Percentiles rank a stretch among this genome's conserved stretches.
These are phyloP conservation scores for Apiosordaria backusii DNA, from an alignment of 495 filamentous ascomycete species.

Conservation along the genomic window DNA sequence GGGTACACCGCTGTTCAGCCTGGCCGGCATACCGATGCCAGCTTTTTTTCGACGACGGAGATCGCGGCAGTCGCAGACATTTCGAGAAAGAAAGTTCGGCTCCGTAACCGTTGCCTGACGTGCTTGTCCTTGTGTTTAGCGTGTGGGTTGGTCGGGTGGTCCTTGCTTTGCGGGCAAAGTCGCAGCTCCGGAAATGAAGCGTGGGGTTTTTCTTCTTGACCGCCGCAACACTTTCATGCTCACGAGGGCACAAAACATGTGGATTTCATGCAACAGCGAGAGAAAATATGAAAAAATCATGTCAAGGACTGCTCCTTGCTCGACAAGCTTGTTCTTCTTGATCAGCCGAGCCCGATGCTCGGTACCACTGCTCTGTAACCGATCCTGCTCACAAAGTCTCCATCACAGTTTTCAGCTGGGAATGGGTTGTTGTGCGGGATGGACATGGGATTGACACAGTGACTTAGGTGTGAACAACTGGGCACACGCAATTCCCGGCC, in stretches of 20 bases:
- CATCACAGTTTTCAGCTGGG: neutral
- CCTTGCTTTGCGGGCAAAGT: neutral
- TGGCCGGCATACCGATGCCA: conserved; percentile 2
- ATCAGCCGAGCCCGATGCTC: neutral
- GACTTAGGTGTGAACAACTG: too few species aligned
- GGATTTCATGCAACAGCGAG: neutral
- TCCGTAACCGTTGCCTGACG: neutral
- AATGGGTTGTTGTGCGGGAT: neutral
- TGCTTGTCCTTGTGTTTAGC: too few species aligned
- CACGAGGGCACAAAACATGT: neutral
- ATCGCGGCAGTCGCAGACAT: neutral
- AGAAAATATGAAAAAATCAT: neutral
- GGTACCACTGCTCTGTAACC: neutral
- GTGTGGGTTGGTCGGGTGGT: neutral
- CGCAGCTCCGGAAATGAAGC: neutral
- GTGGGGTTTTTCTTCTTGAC: neutral
- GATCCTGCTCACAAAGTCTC: neutral
- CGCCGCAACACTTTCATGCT: neutral
- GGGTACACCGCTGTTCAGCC: conserved; percentile 1
- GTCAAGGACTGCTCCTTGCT: neutral
- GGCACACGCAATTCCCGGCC: too few species aligned
- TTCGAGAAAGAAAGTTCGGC: neutral
- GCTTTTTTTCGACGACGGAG: neutral
- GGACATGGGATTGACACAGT: too few species aligned
- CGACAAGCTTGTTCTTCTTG: neutral